Conservation (phyloP, 257 asterid genomes). For the Coffea eugenioides region DNA sequence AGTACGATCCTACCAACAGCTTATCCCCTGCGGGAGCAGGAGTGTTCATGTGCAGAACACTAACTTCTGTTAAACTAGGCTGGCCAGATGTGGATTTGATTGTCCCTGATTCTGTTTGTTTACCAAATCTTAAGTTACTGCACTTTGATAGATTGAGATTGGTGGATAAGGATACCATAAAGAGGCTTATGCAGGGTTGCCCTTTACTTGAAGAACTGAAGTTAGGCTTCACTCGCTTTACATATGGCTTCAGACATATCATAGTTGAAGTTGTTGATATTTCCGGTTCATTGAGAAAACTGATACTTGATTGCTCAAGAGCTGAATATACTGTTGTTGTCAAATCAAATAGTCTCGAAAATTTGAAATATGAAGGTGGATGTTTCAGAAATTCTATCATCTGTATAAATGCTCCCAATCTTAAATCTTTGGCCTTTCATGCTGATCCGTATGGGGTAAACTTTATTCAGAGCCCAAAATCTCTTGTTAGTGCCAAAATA, state of each 20-base stretch:
- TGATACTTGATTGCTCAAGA: background rate
- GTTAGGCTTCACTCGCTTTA: background rate
- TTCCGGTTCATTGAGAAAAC: background rate
- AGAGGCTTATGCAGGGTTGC: slow-evolving; percentile 14
- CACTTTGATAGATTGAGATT: background rate
- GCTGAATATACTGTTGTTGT: background rate
- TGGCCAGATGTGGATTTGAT: background rate
- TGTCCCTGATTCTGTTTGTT: background rate
- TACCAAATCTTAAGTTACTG: slow-evolving; percentile 3
- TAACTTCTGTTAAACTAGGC: background rate
- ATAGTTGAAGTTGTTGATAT: background rate
- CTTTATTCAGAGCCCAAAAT: background rate
- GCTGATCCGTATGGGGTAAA: background rate
- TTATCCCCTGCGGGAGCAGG: no score
- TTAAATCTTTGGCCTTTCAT: background rate
- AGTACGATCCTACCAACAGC: no score
- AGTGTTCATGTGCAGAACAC: background rate
- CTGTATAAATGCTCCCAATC: no score
- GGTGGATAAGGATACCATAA: background rate
- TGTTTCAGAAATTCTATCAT: no score
- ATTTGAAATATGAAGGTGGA: background rate
- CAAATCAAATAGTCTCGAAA: background rate
- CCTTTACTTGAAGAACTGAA: slow-evolving; percentile 3
- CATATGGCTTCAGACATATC: no score
- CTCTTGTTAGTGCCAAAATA: slow-evolving; percentile 7